These are phyloP conservation scores for Nepenthes alata DNA, from an alignment of 179 eudicot genomes.

Conservation along the genomic window DNA sequence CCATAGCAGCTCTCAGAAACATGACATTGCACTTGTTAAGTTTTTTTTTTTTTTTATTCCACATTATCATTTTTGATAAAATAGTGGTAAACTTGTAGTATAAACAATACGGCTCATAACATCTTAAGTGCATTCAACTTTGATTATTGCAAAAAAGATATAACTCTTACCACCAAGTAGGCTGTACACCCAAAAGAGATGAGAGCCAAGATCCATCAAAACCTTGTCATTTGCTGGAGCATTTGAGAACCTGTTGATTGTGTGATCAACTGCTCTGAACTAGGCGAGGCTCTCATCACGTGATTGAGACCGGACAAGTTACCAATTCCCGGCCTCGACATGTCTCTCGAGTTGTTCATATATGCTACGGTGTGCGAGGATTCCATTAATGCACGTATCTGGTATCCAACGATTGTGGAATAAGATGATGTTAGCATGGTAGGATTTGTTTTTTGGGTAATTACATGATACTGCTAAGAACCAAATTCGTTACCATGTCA, in stretches of 20 bases:
- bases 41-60: too few species aligned
- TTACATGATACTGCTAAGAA: neutral
- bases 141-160: neutral
- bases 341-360: slow-evolving; percentile 36
- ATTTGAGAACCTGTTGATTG: slow-evolving; percentile 51
- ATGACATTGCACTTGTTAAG: too few species aligned
- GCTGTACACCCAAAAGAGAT: slow-evolving; percentile 19
- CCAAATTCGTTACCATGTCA: slow-evolving; percentile 37
- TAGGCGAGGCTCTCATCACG: slow-evolving; percentile 57
- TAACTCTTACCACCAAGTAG: slow-evolving; percentile 19
- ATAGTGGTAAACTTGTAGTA: too few species aligned
- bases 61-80: too few species aligned
- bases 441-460: neutral
- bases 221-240: slow-evolving; percentile 58
- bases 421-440: neutral
- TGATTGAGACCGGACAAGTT: slow-evolving; percentile 35
- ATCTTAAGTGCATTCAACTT: too few species aligned
- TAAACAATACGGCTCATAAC: too few species aligned
- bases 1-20: too few species aligned
- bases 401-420: neutral
- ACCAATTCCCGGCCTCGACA: slow-evolving; percentile 37
- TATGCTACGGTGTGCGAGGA: slow-evolving; percentile 48
- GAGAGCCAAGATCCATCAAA: slow-evolving; percentile 25
- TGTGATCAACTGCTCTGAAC: slow-evolving; percentile 57
- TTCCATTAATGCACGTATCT: slow-evolving; percentile 65